Base-by-base conservation (phyloP, 331 rosid species). In the Ulmus americana region DNA sequence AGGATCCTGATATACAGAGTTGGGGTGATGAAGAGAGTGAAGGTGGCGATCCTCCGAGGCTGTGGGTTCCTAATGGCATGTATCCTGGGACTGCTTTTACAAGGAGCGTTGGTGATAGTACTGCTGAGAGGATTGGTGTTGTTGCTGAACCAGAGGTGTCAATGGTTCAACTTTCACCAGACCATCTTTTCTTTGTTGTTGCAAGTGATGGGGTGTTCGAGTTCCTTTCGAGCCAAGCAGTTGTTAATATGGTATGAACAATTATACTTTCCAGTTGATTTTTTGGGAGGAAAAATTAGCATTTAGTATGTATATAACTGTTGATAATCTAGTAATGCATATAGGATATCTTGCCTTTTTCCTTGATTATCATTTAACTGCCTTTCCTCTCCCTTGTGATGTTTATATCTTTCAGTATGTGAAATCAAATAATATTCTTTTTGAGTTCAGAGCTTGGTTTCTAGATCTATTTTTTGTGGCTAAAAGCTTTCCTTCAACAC, bases 141-240 rank as follows among this genome's bases (percentile, higher is more conserved):
- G 80, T 80, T 65, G 91, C 97, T 40, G 79, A 72, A 70, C 99
- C 99, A 1, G 99, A 94, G 82, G 86, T 94, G 48, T 77, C 79
- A 39, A 22, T 68, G 11, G 83, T 90, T 73, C 85, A 79, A 74
- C 91, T 94, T 62, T 77, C 85, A 9, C 84, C 89, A 13, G 79
- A 87, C 78, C 88, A 94, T 84, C 84, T 80, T 67, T 94, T 94
- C 85, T 87, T 90, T 76, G 81, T 94, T 22, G 83, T 94, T 55
- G 99, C 99, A 59, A 94, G 99, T 64, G 99, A 94, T 68, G 99
- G 99, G 16, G 88, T 94, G 35, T 94, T 94, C 8, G 97, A 94
- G 84, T 94, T 94, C 83, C 81, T 94, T 67, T 67, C 95, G 3
- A 94, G 99, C 79, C 97, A 85, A 78, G 77, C 88, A 39, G 97